Evolutionary conservation across 345 rosid genomes (phyloP).

Genomic region (Gossypium bickii): DNA sequence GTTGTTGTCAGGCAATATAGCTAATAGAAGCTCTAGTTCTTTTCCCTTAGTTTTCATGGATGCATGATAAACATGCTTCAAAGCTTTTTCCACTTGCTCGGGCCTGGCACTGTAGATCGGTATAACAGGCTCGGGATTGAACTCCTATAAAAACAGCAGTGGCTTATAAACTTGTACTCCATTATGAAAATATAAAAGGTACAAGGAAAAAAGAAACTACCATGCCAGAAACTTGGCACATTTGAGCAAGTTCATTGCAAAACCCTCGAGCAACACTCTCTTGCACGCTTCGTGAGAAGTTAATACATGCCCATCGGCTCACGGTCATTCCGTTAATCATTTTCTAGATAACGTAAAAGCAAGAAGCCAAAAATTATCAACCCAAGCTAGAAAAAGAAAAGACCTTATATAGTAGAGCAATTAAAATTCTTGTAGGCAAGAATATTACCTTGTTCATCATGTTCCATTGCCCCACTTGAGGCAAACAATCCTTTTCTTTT

Average conservation of each 20-base stretch:
- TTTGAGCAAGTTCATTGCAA: slow-evolving; percentile 90
- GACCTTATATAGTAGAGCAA: background rate
- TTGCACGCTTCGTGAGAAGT: slow-evolving; percentile 94
- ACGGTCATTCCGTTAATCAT: slow-evolving; percentile 99
- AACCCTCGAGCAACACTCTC: slow-evolving; percentile 91
- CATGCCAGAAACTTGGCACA: slow-evolving; percentile 99
- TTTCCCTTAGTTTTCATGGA: slow-evolving; percentile 86
- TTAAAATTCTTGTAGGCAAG: background rate
- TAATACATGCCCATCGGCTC: slow-evolving; percentile 92
- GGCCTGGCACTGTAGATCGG: slow-evolving; percentile 94
- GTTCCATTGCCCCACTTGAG: slow-evolving; percentile 99
- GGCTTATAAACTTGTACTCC: background rate
- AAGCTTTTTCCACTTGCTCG: slow-evolving; percentile 96
- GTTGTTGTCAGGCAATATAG: slow-evolving; percentile 92
- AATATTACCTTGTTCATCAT: slow-evolving; percentile 93
- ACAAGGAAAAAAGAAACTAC: slow-evolving; percentile 29
- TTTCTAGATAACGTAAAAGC: slow-evolving; percentile 45
- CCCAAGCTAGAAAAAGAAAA: background rate
- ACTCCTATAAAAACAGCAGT: slow-evolving; percentile 48
- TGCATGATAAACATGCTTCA: slow-evolving; percentile 85
- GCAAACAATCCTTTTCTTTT: slow-evolving; percentile 94
- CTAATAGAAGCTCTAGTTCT: slow-evolving; percentile 91
- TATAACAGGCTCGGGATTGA: slow-evolving; percentile 86
- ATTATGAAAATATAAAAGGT: background rate
- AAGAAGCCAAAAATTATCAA: slow-evolving; percentile 8